These are phyloP conservation scores for Gossypium australe DNA, from an alignment of 345 rosid genomes.

Conservation along the genomic window DNA sequence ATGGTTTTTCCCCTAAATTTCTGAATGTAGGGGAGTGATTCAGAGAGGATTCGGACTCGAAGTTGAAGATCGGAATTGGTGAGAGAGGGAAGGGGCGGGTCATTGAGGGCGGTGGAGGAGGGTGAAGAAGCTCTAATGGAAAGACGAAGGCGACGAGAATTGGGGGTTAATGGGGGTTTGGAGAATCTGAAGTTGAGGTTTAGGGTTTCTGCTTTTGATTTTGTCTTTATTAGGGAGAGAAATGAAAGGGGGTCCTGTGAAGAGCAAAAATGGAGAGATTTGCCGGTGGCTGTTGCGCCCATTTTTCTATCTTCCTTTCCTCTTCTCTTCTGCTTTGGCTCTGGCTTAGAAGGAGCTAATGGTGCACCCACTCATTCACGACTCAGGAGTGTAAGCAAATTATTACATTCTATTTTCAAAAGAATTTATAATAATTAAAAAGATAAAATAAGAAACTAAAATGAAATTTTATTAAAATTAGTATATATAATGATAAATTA, in stretches of 20 bases:
- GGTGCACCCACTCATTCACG: neutral
- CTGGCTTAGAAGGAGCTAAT: neutral
- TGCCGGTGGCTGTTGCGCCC: conserved; percentile 22
- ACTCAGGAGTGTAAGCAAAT: no score
- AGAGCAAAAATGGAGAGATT: conserved; percentile 15
- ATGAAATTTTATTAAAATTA: no score
- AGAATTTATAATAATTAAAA: no score
- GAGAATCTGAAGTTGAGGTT: neutral
- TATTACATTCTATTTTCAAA: no score
- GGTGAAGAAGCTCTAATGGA: conserved; percentile 23
- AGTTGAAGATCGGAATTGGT: conserved; percentile 15
- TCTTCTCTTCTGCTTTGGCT: neutral
- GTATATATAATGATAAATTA: no score
- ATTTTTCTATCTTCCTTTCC: conserved; percentile 11
- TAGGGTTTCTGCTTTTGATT: neutral
- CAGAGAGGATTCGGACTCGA: conserved; percentile 79
- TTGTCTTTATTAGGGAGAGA: neutral
- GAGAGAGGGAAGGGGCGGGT: neutral
- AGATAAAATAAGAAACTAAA: no score
- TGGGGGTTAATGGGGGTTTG: conserved; percentile 11
- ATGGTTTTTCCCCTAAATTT: conserved; percentile 83
- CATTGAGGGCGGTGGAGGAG: conserved; percentile 10
- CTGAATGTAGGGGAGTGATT: conserved; percentile 89
- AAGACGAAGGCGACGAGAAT: conserved; percentile 18
- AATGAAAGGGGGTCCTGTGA: conserved; percentile 13